phyloP scores from a whole-genome alignment of 2,329 filamentous ascomycete genomes.

The Monilinia fructicola region DNA sequence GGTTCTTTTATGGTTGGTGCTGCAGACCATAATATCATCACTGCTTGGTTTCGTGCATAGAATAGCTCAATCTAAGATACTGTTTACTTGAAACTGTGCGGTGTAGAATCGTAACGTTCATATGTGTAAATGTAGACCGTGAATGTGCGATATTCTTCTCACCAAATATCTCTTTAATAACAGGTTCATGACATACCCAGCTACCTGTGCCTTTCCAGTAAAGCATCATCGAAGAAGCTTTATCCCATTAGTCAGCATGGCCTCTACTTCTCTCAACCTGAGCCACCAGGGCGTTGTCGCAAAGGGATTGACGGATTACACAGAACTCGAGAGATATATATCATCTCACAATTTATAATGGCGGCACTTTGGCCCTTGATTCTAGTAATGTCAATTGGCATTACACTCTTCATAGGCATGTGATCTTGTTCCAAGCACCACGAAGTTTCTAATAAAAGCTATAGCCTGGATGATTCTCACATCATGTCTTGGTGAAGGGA shows the following conservation, averaged over 20 bases:
- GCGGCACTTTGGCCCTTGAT: constrained; percentile 29
- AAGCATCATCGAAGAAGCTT: not conserved
- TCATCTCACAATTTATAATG: not conserved
- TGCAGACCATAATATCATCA: not conserved
- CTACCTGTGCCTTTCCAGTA: not conserved
- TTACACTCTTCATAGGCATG: constrained; percentile 37
- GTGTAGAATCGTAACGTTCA: not conserved
- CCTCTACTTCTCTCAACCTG: not conserved
- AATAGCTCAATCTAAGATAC: not conserved
- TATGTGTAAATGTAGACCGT: not conserved
- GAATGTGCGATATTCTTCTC: not conserved
- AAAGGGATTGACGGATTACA: not conserved
- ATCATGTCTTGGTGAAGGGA: constrained; percentile 40
- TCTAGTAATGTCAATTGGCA: constrained; percentile 22
- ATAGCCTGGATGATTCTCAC: constrained; percentile 41
- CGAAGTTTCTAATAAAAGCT: not conserved
- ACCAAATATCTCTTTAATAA: not conserved
- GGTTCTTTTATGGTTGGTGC: not conserved
- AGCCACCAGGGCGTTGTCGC: not conserved
- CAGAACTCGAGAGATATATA: too few relatives aligned
- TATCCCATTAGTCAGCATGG: constrained; percentile 13
- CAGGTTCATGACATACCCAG: not conserved
- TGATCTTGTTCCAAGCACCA: constrained; percentile 19
- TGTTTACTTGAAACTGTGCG: not conserved
- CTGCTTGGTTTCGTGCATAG: too few relatives aligned